phyloP scores from a whole-genome alignment of 176 grass and related monocot species.

The Paspalum notatum region DNA sequence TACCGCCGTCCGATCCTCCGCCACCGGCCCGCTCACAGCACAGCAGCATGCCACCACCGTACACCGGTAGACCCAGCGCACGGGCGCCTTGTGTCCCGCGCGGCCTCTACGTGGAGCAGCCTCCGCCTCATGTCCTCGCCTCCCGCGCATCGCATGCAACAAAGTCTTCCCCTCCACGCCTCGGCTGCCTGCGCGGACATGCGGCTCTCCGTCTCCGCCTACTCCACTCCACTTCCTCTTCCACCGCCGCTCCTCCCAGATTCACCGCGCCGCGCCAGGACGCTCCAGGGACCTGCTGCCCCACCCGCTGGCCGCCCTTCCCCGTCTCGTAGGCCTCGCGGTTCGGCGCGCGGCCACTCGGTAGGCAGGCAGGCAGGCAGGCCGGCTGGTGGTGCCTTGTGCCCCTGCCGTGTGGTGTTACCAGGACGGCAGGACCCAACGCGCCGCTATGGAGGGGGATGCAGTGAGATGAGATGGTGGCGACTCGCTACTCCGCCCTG shows the following conservation, averaged over 20 bases:
- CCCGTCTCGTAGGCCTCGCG: neutral
- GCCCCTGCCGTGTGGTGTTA: neutral
- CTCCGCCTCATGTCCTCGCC: slow-evolving; percentile 36
- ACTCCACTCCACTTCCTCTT: neutral
- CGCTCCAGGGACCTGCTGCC: neutral
- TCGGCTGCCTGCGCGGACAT: slow-evolving; percentile 20
- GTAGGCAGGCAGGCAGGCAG: no score
- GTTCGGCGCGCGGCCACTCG: neutral
- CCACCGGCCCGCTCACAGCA: no score
- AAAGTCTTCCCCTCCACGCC: slow-evolving; percentile 8
- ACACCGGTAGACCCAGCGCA: slow-evolving; percentile 10
- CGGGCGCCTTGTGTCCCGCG: slow-evolving; percentile 28
- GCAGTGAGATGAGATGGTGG: slow-evolving; percentile 50
- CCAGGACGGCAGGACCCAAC: neutral
- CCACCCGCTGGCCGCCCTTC: neutral
- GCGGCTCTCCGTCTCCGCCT: neutral
- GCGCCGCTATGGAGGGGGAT: slow-evolving; percentile 10
- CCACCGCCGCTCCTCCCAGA: slow-evolving; percentile 24
- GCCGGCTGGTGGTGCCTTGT: neutral
- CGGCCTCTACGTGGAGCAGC: slow-evolving; percentile 53
- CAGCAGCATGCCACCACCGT: neutral
- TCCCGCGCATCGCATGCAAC: slow-evolving; percentile 31
- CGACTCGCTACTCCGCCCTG: slow-evolving; percentile 24
- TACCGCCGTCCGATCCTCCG: slow-evolving; percentile 34
- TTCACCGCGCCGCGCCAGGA: slow-evolving; percentile 5